Conservation (phyloP, 306 rosid species). For the Quercus gilva region DNA sequence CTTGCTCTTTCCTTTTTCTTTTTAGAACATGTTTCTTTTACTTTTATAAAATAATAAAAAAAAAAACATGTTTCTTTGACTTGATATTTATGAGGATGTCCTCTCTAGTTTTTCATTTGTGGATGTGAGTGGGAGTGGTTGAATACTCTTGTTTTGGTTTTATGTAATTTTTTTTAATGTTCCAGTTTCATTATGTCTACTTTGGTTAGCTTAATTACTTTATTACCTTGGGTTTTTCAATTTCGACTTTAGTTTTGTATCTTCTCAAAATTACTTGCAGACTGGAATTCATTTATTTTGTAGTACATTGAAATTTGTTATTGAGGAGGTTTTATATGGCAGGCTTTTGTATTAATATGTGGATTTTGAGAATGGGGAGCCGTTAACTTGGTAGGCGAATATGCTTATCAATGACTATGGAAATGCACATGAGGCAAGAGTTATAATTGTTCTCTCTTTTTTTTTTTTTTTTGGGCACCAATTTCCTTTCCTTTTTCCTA, state of each 20-base stretch:
- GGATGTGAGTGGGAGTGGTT: too few relatives aligned
- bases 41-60: too few relatives aligned
- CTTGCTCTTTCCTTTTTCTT: neutral
- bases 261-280: neutral
- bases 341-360: neutral
- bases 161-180: neutral
- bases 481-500: neutral
- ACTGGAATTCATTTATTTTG: neutral
- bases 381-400: neutral
- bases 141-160: neutral
- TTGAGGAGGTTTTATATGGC: slow-evolving; percentile 2
- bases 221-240: neutral
- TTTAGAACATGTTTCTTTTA: neutral
- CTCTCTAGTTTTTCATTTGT: neutral
- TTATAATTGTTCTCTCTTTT: neutral
- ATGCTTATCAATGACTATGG: slow-evolving; percentile 21
- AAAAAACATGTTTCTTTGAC: neutral
- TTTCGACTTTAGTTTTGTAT: neutral
- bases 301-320: neutral
- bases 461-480: neutral
- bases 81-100: too few relatives aligned
- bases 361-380: slow-evolving; percentile 3
- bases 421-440: slow-evolving; percentile 42
- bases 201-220: neutral
- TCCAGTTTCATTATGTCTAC: neutral